phyloP scores from a whole-genome alignment of 345 rosid genomes.

The Citrus reticulata region DNA sequence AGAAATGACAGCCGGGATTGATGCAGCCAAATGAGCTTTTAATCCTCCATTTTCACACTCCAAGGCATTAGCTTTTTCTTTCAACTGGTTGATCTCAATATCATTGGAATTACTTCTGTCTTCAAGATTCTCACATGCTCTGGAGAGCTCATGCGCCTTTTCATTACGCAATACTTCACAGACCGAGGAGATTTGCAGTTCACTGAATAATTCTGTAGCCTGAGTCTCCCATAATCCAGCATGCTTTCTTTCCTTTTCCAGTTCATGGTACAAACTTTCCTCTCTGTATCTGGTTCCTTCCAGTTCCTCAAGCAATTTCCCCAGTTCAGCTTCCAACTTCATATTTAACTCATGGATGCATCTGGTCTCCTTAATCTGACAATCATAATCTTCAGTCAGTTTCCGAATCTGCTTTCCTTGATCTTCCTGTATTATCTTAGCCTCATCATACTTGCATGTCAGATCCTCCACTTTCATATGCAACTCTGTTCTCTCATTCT shows the following conservation, averaged over 20 bases:
- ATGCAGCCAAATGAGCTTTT: slow-evolving; percentile 45
- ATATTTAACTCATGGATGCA: slow-evolving; percentile 34
- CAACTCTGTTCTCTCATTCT: slow-evolving; percentile 42
- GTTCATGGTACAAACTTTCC: slow-evolving; percentile 47
- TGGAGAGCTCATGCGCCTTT: slow-evolving; percentile 48
- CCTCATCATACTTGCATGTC: slow-evolving; percentile 55
- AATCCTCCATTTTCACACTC: slow-evolving; percentile 59
- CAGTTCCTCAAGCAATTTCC: slow-evolving; percentile 39
- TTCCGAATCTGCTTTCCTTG: slow-evolving; percentile 45
- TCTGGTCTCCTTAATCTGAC: slow-evolving; percentile 42
- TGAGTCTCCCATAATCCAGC: slow-evolving; percentile 57
- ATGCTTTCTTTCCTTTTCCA: slow-evolving; percentile 41
- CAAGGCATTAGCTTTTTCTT: slow-evolving; percentile 49
- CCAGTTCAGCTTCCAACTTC: slow-evolving; percentile 46
- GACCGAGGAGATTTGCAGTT: slow-evolving; percentile 50
- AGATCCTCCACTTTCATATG: slow-evolving; percentile 45
- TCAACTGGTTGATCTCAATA: slow-evolving; percentile 48
- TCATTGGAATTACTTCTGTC: slow-evolving; percentile 34
- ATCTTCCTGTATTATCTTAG: slow-evolving; percentile 41
- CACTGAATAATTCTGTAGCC: slow-evolving; percentile 43
- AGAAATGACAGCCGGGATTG: slow-evolving; percentile 50
- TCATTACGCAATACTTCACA: slow-evolving; percentile 57
- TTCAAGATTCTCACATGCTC: slow-evolving; percentile 42
- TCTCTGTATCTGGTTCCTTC: slow-evolving; percentile 45
- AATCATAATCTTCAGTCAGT: slow-evolving; percentile 50